Evolutionary conservation across 2,329 filamentous ascomycete species (phyloP).

Genomic region (Magnaporthiopsis incrustans): DNA sequence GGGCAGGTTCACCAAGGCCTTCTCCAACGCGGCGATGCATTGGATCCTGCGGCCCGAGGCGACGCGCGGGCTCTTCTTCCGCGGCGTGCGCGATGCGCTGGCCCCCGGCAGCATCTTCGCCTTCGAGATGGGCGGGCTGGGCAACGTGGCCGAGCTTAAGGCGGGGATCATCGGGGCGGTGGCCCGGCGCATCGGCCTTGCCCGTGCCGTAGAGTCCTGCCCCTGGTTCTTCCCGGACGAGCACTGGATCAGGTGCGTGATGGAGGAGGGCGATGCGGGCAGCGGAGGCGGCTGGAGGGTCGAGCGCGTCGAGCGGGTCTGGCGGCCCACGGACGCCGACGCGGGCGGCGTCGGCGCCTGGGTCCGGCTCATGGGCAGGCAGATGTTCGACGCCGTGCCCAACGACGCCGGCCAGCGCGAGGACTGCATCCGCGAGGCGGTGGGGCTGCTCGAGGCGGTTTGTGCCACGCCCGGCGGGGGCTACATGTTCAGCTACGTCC

Average conservation of each 20-base stretch:
- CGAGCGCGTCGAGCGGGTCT: slow-evolving; percentile 52
- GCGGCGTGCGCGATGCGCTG: slow-evolving; percentile 41
- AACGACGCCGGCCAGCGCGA: slow-evolving; percentile 36
- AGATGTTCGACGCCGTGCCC: slow-evolving; percentile 46
- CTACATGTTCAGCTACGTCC: slow-evolving; percentile 45
- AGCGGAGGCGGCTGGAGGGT: slow-evolving; percentile 39
- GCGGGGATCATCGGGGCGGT: slow-evolving; percentile 48
- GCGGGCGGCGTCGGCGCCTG: slow-evolving; percentile 56
- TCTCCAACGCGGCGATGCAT: slow-evolving; percentile 60
- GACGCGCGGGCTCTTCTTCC: slow-evolving; percentile 44
- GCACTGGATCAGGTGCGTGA: slow-evolving; percentile 39
- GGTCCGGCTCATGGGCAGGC: slow-evolving; percentile 55
- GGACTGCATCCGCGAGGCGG: slow-evolving; percentile 43
- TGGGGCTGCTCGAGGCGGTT: slow-evolving; percentile 45
- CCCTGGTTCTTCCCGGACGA: slow-evolving; percentile 71
- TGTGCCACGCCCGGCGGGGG: slow-evolving; percentile 50
- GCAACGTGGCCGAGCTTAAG: slow-evolving; percentile 58
- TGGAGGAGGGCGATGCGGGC: slow-evolving; percentile 19
- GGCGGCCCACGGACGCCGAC: slow-evolving; percentile 53
- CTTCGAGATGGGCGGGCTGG: slow-evolving; percentile 66
- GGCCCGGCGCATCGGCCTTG: slow-evolving; percentile 39
- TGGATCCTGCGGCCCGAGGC: slow-evolving; percentile 48
- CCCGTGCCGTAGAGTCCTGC: slow-evolving; percentile 38
- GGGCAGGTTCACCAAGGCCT: slow-evolving; percentile 43
- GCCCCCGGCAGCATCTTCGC: slow-evolving; percentile 48